These are phyloP conservation scores for Trichomonascaceae sp. DNA, from an alignment of 1,139 yeast genomes.

Conservation along the genomic window DNA sequence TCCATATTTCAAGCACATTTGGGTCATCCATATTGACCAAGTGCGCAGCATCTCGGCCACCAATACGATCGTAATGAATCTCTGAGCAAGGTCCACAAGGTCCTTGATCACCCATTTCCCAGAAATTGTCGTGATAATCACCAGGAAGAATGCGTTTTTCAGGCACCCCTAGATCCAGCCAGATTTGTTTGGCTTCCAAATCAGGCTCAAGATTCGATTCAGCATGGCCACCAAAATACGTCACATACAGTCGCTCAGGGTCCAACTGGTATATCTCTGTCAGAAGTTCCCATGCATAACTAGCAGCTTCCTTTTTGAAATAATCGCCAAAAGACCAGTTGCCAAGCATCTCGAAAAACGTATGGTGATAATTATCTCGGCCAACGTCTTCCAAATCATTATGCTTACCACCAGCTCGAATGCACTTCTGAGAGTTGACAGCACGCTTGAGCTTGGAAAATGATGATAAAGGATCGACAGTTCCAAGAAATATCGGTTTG, in stretches of 20 bases:
- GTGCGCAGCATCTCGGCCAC: slow-evolving; percentile 89
- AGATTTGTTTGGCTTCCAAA: slow-evolving; percentile 80
- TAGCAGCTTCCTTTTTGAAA: slow-evolving; percentile 88
- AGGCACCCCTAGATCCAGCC: slow-evolving; percentile 83
- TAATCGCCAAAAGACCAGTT: slow-evolving; percentile 99
- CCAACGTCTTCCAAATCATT: slow-evolving; percentile 99
- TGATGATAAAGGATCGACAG: slow-evolving; percentile 90
- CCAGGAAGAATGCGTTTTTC: slow-evolving; percentile 95
- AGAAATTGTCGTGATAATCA: slow-evolving; percentile 81
- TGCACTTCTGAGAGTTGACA: slow-evolving; percentile 93
- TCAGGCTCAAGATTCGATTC: slow-evolving; percentile 85
- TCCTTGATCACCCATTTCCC: slow-evolving; percentile 99
- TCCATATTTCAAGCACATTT: slow-evolving; percentile 96
- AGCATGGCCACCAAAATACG: slow-evolving; percentile 92
- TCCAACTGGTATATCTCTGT: slow-evolving; percentile 78
- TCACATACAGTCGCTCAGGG: slow-evolving; percentile 77
- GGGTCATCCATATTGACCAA: slow-evolving; percentile 97
- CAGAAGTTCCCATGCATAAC: slow-evolving; percentile 84
- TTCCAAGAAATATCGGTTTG: slow-evolving; percentile 93
- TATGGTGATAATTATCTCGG: slow-evolving; percentile 93
- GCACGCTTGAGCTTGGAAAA: slow-evolving; percentile 82
- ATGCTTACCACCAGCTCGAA: slow-evolving; percentile 99
- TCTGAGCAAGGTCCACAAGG: slow-evolving; percentile 99
- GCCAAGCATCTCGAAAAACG: slow-evolving; percentile 98
- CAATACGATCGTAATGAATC: slow-evolving; percentile 94